Conservation (phyloP, 345 rosid genomes). For the Eutrema heterophyllum region DNA sequence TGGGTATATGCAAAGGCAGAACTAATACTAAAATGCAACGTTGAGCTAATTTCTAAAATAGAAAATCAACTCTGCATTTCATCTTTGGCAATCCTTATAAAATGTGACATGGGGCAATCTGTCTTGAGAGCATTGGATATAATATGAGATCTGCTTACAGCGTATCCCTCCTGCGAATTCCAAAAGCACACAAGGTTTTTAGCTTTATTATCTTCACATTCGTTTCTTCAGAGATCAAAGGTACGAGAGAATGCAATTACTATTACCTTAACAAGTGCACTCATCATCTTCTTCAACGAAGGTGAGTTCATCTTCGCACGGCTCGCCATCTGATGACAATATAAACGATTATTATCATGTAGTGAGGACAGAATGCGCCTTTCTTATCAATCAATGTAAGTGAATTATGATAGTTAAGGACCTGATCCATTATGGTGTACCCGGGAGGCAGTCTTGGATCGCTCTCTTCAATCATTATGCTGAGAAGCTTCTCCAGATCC, state of each 20-base stretch:
- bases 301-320: conserved; percentile 80
- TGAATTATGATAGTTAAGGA: background rate
- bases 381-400: background rate
- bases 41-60: background rate
- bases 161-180: conserved; percentile 68
- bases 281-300: conserved; percentile 55
- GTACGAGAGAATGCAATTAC: background rate
- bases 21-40: no score
- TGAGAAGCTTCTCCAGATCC: conserved; percentile 67
- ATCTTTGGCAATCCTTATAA: conserved; percentile 52
- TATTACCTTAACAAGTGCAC: conserved; percentile 44
- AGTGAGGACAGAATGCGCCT: background rate
- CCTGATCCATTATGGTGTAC: conserved; percentile 84
- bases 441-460: conserved; percentile 80
- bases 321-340: conserved; percentile 55
- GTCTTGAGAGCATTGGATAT: conserved; percentile 66
- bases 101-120: conserved; percentile 56
- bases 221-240: background rate
- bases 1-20: no score
- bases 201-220: background rate
- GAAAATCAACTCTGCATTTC: background rate
- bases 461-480: conserved; percentile 70
- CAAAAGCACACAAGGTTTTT: background rate
- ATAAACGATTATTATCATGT: background rate
- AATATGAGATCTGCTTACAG: conserved; percentile 73